Conservation (phyloP, 495 filamentous ascomycete genomes). For the Annulohypoxylon stygium region DNA sequence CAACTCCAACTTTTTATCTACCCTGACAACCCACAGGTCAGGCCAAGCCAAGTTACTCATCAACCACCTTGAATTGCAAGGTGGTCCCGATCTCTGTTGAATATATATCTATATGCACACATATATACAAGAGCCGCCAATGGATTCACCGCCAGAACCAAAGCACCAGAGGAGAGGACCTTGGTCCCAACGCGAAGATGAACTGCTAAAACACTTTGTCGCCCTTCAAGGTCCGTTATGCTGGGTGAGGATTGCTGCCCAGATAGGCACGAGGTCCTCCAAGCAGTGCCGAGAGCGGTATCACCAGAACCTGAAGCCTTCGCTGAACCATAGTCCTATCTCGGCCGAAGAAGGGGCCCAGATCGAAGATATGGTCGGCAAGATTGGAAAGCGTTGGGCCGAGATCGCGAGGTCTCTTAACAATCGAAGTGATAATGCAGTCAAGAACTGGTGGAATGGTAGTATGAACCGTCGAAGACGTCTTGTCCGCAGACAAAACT, state of each 20-base stretch:
- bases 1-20: not conserved
- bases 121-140: not conserved
- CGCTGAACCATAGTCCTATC: constrained; percentile 91
- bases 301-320: constrained; percentile 94
- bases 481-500: constrained; percentile 45
- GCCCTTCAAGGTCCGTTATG: constrained; percentile 83
- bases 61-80: not conserved
- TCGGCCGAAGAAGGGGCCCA: constrained; percentile 85
- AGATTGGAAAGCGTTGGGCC: constrained; percentile 93
- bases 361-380: constrained; percentile 84
- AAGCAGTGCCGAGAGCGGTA: constrained; percentile 98
- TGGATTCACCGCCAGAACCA: constrained; percentile 1
- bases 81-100: not conserved
- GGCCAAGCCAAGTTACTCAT: not conserved
- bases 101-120: not conserved
- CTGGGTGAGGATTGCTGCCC: constrained; percentile 90
- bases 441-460: constrained; percentile 99
- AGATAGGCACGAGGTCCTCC: constrained; percentile 81
- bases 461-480: constrained; percentile 82
- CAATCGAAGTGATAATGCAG: constrained; percentile 95
- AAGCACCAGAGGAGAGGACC: constrained; percentile 71
- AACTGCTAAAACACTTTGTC: constrained; percentile 77
- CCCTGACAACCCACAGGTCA: too few species aligned
- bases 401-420: constrained; percentile 89
- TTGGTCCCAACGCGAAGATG: constrained; percentile 88